A percentile compares a stretch with the other conserved stretches of the same genome.
phyloP scores from a whole-genome alignment of 371 early-diverging fungal species.

The Mortierella sp. region DNA sequence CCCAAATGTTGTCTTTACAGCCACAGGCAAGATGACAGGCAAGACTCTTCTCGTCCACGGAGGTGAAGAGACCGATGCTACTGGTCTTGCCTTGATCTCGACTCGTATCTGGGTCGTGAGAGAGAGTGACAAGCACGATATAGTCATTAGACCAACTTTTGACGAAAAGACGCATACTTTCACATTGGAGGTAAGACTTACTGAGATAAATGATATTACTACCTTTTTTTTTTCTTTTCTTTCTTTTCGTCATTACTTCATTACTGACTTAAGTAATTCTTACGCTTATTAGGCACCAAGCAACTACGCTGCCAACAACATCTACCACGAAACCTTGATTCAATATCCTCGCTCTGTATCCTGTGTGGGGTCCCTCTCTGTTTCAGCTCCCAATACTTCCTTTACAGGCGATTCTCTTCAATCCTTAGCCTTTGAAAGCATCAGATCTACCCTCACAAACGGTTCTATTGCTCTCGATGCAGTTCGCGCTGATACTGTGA shows the following conservation, averaged over 20 bases:
- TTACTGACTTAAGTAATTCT: neutral
- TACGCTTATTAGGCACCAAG: conserved; percentile 12
- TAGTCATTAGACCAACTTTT: conserved; percentile 21
- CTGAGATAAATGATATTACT: neutral
- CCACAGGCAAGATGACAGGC: conserved; percentile 35
- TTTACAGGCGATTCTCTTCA: conserved; percentile 13
- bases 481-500: conserved; percentile 15
- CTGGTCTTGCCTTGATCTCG: conserved; percentile 36
- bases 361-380: conserved; percentile 8
- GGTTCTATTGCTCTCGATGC: conserved; percentile 15
- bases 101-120: conserved; percentile 41
- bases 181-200: conserved; percentile 27
- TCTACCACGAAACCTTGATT: conserved; percentile 46
- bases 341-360: conserved; percentile 19
- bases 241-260: neutral
- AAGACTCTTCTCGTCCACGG: conserved; percentile 42
- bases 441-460: conserved; percentile 30
- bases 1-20: conserved; percentile 38
- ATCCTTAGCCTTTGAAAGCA: conserved; percentile 20
- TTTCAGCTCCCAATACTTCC: conserved; percentile 27
- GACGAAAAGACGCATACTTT: conserved; percentile 23
- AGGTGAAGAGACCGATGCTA: conserved; percentile 18
- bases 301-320: neutral
- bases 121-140: conserved; percentile 21
- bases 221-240: neutral